phyloP scores from a whole-genome alignment of 2,329 filamentous ascomycete species.

The Lachnellula arida region DNA sequence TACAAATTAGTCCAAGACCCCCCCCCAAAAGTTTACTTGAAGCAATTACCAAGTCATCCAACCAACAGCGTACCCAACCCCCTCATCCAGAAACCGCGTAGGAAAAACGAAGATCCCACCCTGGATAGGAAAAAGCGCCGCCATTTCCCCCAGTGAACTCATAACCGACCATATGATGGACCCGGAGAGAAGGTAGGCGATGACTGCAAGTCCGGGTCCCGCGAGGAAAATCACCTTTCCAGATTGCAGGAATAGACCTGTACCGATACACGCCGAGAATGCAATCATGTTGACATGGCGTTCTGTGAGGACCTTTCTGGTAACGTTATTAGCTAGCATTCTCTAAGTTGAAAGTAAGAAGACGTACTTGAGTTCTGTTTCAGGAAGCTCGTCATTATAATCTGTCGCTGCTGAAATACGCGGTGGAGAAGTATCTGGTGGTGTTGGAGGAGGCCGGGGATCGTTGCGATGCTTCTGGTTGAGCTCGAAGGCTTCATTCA shows the following conservation, averaged over 20 bases:
- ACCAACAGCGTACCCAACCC: conserved; percentile 15
- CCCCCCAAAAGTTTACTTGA: no score
- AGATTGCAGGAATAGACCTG: conserved; percentile 41
- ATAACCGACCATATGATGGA: conserved; percentile 47
- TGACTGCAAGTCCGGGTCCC: conserved; percentile 38
- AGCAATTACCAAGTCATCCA: conserved; percentile 40
- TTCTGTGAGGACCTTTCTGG: conserved; percentile 31
- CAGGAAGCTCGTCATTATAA: neutral
- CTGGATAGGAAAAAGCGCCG: conserved; percentile 35
- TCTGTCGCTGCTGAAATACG: neutral
- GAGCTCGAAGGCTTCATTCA: neutral
- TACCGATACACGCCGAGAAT: conserved; percentile 40
- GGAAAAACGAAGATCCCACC: conserved; percentile 27
- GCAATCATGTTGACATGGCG: conserved; percentile 41
- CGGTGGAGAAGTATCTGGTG: neutral
- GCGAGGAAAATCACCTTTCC: conserved; percentile 41
- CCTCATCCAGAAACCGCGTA: conserved; percentile 13
- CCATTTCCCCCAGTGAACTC: conserved; percentile 37
- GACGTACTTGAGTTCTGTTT: conserved; percentile 6
- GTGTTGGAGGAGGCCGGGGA: neutral
- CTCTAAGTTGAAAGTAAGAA: neutral
- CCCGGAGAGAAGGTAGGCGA: conserved; percentile 41
- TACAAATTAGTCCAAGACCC: neutral
- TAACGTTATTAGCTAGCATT: neutral
- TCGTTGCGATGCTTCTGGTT: neutral